These are phyloP conservation scores for Alloteropsis angusta DNA, from an alignment of 202 grass and related monocot genomes.

Conservation along the genomic window DNA sequence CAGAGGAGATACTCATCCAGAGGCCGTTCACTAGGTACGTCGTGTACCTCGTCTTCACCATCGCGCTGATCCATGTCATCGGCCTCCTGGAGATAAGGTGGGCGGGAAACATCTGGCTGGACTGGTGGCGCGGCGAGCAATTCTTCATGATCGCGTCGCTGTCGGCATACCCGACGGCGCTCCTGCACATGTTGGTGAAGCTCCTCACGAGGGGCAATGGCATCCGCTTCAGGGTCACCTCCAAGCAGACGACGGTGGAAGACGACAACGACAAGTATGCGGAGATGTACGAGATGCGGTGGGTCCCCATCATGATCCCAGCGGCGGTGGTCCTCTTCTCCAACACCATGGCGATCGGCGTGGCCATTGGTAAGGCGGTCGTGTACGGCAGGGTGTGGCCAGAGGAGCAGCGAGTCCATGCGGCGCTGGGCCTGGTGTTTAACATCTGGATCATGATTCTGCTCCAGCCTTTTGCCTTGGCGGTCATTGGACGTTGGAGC, in stretches of 20 bases:
- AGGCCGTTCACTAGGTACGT: conserved; percentile 20
- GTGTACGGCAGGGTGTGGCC: background rate
- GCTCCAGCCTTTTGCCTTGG: conserved; percentile 42
- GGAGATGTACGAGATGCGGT: conserved; percentile 31
- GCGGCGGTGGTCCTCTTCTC: background rate
- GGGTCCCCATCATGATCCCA: conserved; percentile 37
- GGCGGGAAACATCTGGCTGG: conserved; percentile 14
- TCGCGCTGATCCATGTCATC: background rate
- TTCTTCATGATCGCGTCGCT: conserved; percentile 31
- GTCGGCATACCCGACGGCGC: conserved; percentile 20
- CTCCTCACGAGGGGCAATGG: conserved; percentile 16
- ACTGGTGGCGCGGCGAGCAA: conserved; percentile 46
- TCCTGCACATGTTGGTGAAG: conserved; percentile 37
- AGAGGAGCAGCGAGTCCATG: background rate
- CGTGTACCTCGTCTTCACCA: conserved; percentile 8
- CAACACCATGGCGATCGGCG: conserved; percentile 27
- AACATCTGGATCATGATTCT: conserved; percentile 53
- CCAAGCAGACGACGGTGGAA: background rate
- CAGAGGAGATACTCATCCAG: conserved; percentile 28
- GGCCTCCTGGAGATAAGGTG: conserved; percentile 31
- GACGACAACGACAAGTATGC: conserved; percentile 18
- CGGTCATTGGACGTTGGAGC: conserved; percentile 35
- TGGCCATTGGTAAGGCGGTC: conserved; percentile 18
- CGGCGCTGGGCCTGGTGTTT: conserved; percentile 33
- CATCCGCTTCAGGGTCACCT: conserved; percentile 27